Conservation (phyloP, 129 eudicot species). For the Lactuca sativa region DNA sequence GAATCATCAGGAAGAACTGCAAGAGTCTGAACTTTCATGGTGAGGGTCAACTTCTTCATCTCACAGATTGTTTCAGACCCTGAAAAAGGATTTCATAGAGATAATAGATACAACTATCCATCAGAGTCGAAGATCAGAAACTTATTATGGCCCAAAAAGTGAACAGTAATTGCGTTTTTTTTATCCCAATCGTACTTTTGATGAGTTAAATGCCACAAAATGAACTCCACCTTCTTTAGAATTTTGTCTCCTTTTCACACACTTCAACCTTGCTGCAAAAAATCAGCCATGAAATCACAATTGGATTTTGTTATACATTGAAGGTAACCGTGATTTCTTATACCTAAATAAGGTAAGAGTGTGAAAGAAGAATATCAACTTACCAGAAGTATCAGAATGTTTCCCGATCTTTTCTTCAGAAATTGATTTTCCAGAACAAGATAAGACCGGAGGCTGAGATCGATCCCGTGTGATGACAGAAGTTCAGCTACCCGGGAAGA, state of each 20-base stretch:
- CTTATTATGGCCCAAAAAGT: constrained; percentile 56
- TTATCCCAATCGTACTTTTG: constrained; percentile 32
- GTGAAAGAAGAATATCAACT: constrained; percentile 24
- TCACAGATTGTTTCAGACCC: constrained; percentile 46
- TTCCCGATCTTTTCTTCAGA: constrained; percentile 36
- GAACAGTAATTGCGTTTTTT: constrained; percentile 64
- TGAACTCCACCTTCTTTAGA: constrained; percentile 56
- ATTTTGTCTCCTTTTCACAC: constrained; percentile 65
- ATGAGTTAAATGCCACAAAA: constrained; percentile 52
- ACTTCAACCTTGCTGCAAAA: constrained; percentile 65
- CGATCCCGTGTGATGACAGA: too few species aligned
- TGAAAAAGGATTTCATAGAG: constrained; percentile 40
- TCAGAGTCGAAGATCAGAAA: constrained; percentile 73
- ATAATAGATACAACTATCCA: constrained; percentile 63
- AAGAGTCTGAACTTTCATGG: constrained; percentile 61
- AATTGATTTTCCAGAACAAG: too few species aligned
- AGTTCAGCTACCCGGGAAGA: too few species aligned
- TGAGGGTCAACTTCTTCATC: constrained; percentile 58
- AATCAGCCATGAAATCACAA: constrained; percentile 43
- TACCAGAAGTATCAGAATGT: constrained; percentile 47
- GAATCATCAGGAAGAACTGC: constrained; percentile 72
- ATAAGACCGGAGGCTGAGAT: too few species aligned
- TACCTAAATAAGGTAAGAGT: not conserved
- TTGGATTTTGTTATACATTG: not conserved
- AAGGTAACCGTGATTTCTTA: not conserved